Percentiles rank a stretch among this genome's conserved stretches.
phyloP scores from a whole-genome alignment of 306 rosid genomes.

The Acacia crassicarpa region DNA sequence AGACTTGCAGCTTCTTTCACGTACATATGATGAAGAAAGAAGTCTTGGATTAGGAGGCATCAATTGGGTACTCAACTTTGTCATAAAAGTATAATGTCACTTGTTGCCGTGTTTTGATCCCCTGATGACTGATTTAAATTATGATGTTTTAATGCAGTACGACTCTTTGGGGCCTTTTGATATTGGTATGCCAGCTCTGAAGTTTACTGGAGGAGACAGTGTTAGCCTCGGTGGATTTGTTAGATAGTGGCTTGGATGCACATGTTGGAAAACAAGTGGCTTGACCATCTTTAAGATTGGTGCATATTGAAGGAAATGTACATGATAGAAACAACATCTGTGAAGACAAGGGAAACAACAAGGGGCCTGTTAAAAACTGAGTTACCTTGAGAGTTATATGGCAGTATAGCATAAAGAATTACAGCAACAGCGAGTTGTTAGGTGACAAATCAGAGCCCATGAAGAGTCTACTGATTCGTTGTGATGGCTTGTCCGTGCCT shows the following conservation, averaged over 20 bases:
- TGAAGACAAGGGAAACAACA: constrained; percentile 4
- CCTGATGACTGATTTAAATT: constrained; percentile 18
- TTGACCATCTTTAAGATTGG: constrained; percentile 16
- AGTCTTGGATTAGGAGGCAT: constrained; percentile 86
- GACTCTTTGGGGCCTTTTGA: constrained; percentile 88
- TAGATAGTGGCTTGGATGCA: constrained; percentile 45
- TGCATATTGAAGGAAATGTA: constrained; percentile 30
- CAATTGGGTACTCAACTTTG: constrained; percentile 66
- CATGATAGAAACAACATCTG: constrained; percentile 23
- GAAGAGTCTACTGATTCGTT: neutral
- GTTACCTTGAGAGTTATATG: neutral
- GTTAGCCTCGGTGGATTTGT: constrained; percentile 47
- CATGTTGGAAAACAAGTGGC: constrained; percentile 25
- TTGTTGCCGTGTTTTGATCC: neutral
- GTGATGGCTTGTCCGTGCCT: neutral
- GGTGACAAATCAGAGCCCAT: neutral
- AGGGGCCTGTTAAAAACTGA: neutral
- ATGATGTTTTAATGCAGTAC: constrained; percentile 44
- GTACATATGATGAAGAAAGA: constrained; percentile 54
- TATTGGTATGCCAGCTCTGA: constrained; percentile 62
- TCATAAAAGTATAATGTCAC: neutral
- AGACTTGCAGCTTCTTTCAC: constrained; percentile 44
- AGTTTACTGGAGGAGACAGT: constrained; percentile 46
- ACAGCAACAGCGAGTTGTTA: neutral
- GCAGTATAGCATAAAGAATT: neutral